Evolutionary conservation across 2,329 filamentous ascomycete species (phyloP), one percentile per base, ranked within the genome.

Genomic region (Phialophora chinensis): DNA sequence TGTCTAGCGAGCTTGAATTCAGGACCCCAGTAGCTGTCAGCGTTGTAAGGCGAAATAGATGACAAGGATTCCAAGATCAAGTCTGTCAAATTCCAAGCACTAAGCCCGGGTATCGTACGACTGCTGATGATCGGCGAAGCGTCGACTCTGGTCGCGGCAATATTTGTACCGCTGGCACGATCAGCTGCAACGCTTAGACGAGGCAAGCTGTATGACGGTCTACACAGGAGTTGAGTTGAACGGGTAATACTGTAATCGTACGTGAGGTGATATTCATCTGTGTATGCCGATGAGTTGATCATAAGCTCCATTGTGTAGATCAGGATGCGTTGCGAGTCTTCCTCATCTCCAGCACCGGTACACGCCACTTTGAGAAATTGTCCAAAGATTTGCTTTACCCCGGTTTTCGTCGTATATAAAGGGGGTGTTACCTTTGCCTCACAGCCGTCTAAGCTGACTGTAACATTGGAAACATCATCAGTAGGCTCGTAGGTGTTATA

Each of bases 301-400:
- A 53, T 27, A 14, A 53, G 49, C 23, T 53, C 49, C 49, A 53
- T 53, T 25, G 49, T 53, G 49, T 53, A 53, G 4, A 53, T 53
- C 49, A 29, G 10, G 27, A 53, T 27, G 23, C 49, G 20, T 23
- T 53, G 49, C 23, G 49, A 25, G 49, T 27, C 23, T 53, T 53
- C 27, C 11, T 29, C 49, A 29, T 53, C 23, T 8, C 1, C 49
- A n/a, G 7, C 23, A 7, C 20, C 49, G 5, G 20, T 23, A 29
- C 49, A 53, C 6, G 20, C 27, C 11, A 53, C 49, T 29, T 53
- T 53, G 11, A 25, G 10, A 53, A 53, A 53, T 12, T 25, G 23
- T 29, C 49, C 49, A 53, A 53, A 12, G 23, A 7, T 53, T 29
- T 53, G 49, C 11, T 53, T 53, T 20, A 29, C 49, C 20, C 23